Evolutionary conservation across 768 basidiomycete species (phyloP).

Genomic region (Boletus eberwhitei): DNA sequence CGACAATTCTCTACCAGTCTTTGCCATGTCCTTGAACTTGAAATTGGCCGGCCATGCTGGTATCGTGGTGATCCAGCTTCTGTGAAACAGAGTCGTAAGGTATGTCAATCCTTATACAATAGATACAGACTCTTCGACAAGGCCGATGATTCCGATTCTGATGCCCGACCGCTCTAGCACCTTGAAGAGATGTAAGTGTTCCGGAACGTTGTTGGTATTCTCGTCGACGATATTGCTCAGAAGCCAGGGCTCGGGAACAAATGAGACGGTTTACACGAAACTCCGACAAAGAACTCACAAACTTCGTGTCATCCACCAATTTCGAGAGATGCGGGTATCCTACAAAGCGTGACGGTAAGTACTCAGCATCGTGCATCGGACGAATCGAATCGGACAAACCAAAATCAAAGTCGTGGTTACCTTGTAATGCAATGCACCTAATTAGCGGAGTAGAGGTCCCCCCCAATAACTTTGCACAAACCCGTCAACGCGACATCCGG

Average conservation of each 20-base stretch:
- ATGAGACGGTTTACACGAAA: not conserved
- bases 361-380: not conserved
- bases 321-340: constrained; percentile 64
- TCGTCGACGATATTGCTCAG: constrained; percentile 82
- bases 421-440: constrained; percentile 34
- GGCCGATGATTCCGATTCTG: constrained; percentile 77
- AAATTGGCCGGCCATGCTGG: constrained; percentile 84
- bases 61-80: constrained; percentile 88
- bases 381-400: constrained; percentile 38
- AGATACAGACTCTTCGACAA: constrained; percentile 72
- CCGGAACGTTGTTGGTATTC: constrained; percentile 59
- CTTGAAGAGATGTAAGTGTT: constrained; percentile 54
- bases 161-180: constrained; percentile 69
- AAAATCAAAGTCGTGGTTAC: constrained; percentile 93
- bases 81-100: constrained; percentile 26
- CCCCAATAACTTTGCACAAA: constrained; percentile 32
- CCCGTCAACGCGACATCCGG: constrained; percentile 80
- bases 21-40: constrained; percentile 69
- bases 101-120: not conserved
- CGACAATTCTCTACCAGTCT: constrained; percentile 72
- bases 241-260: constrained; percentile 69
- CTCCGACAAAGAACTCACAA: constrained; percentile 45
- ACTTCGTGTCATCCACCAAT: constrained; percentile 68
- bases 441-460: constrained; percentile 4
- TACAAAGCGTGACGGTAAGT: constrained; percentile 21